phyloP scores from a whole-genome alignment of 257 asterid species.

The Capsicum baccatum region DNA sequence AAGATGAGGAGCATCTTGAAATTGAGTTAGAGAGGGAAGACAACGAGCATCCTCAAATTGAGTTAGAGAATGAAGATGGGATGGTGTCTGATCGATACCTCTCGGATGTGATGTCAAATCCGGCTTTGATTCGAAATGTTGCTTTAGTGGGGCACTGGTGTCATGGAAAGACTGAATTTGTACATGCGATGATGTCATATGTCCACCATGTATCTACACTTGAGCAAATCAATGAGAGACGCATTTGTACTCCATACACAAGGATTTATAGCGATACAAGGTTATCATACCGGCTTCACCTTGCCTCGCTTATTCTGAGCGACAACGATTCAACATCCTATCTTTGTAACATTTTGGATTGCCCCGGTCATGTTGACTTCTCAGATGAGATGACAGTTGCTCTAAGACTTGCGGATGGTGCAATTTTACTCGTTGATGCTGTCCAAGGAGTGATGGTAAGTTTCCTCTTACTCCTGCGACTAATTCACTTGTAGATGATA shows the following conservation, averaged over 20 bases:
- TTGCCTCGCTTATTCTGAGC: constrained; percentile 13
- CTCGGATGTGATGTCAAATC: constrained; percentile 70
- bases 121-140: constrained; percentile 75
- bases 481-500: constrained; percentile 44
- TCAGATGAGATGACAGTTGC: constrained; percentile 99
- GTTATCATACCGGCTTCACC: too few relatives aligned
- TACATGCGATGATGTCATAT: constrained; percentile 97
- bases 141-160: constrained; percentile 88
- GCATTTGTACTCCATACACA: constrained; percentile 34
- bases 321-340: constrained; percentile 87
- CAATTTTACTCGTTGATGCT: constrained; percentile 92
- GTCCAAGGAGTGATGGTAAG: constrained; percentile 94
- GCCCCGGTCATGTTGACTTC: constrained; percentile 95
- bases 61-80: too few relatives aligned
- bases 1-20: too few relatives aligned
- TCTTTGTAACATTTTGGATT: constrained; percentile 89
- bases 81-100: too few relatives aligned
- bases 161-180: constrained; percentile 80
- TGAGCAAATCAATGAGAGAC: constrained; percentile 81
- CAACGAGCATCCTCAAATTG: too few relatives aligned
- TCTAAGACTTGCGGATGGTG: constrained; percentile 97
- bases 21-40: too few relatives aligned
- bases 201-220: constrained; percentile 90
- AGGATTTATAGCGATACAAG: constrained; percentile 36
- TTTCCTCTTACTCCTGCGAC: constrained; percentile 21